These are phyloP conservation scores for Neurospora sp. DNA, from an alignment of 495 filamentous ascomycete species.

Conservation along the genomic window DNA sequence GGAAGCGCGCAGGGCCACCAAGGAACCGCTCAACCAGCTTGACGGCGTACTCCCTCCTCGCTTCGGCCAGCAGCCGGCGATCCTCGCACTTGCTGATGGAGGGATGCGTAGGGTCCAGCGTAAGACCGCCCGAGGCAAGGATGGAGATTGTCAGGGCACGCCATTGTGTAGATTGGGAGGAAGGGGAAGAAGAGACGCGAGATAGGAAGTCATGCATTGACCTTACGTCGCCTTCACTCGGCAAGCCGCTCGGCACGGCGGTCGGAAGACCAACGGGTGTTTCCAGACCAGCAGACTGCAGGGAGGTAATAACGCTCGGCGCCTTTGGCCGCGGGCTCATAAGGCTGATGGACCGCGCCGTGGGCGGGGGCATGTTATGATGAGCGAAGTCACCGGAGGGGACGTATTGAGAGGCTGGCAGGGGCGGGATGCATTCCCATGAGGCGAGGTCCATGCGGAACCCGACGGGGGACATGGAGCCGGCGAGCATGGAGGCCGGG, in stretches of 20 bases:
- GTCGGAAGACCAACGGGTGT: too few relatives aligned
- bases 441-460: not conserved
- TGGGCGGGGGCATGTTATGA: too few relatives aligned
- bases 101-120: not conserved
- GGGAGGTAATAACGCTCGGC: too few relatives aligned
- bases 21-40: constrained; percentile 11
- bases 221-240: constrained; percentile 4
- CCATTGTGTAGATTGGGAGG: not conserved
- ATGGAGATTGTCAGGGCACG: constrained; percentile 9
- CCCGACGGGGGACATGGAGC: not conserved
- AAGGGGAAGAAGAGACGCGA: not conserved
- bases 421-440: constrained; percentile 1
- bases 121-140: constrained; percentile 8
- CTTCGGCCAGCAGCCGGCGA: constrained; percentile 2
- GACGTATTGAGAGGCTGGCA: not conserved
- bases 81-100: not conserved
- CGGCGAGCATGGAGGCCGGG: not conserved
- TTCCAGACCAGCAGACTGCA: too few relatives aligned
- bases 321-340: too few relatives aligned
- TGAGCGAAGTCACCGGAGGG: too few relatives aligned
- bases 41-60: constrained; percentile 7
- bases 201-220: not conserved
- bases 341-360: too few relatives aligned
- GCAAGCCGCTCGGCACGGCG: not conserved
- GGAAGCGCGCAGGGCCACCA: constrained; percentile 5